phyloP scores from a whole-genome alignment of 805 yeast genomes.

The Saccharomycopsis amapae region DNA sequence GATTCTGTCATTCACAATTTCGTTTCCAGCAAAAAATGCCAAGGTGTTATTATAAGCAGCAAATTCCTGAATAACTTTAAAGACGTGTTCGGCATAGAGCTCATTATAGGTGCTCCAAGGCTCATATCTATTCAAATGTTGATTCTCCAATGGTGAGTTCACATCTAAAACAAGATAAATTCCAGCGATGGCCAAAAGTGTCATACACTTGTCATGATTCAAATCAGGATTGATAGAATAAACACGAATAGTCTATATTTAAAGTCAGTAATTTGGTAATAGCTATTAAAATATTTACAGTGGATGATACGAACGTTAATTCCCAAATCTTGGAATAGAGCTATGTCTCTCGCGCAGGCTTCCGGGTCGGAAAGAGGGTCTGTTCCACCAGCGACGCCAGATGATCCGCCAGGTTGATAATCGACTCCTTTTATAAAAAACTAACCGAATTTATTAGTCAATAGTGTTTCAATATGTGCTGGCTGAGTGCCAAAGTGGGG shows the following conservation, averaged over 20 bases:
- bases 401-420: conserved; percentile 94
- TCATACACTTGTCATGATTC: conserved; percentile 87
- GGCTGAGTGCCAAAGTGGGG: background rate
- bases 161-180: conserved; percentile 89
- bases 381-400: conserved; percentile 46
- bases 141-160: conserved; percentile 73
- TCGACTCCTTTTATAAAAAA: conserved; percentile 85
- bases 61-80: conserved; percentile 74
- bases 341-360: conserved; percentile 74
- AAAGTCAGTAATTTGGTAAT: background rate
- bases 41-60: conserved; percentile 80
- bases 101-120: conserved; percentile 86
- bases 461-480: background rate
- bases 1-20: conserved; percentile 70
- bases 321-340: conserved; percentile 74
- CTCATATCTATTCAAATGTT: conserved; percentile 81
- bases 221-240: conserved; percentile 79
- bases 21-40: conserved; percentile 91
- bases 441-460: conserved; percentile 11
- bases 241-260: conserved; percentile 56
- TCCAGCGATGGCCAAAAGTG: conserved; percentile 83
- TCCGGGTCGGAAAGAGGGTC: conserved; percentile 77
- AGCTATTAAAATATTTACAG: background rate
- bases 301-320: conserved; percentile 43
- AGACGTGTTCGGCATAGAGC: conserved; percentile 66